Conservation (phyloP, 2,329 filamentous ascomycete species). For the Shiraia sp. region DNA sequence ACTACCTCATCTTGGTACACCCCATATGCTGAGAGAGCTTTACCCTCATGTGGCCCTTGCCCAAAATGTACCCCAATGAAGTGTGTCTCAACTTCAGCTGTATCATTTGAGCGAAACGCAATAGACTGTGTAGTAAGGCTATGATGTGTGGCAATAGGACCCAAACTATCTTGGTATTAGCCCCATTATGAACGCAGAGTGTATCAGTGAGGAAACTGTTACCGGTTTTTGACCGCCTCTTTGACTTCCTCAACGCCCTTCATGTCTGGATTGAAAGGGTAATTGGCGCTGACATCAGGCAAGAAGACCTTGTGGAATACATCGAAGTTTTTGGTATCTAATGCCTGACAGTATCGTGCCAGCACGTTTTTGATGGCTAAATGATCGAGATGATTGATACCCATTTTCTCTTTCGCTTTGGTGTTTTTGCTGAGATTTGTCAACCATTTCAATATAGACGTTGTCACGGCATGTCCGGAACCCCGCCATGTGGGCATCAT, state of each 20-base stretch:
- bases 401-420: slow-evolving; percentile 15
- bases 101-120: slow-evolving; percentile 30
- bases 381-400: slow-evolving; percentile 27
- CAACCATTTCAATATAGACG: not conserved
- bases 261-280: slow-evolving; percentile 43
- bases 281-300: slow-evolving; percentile 45
- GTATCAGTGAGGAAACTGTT: too few relatives aligned
- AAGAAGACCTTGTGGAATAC: slow-evolving; percentile 47
- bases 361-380: slow-evolving; percentile 49
- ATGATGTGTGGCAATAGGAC: slow-evolving; percentile 48
- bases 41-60: slow-evolving; percentile 47
- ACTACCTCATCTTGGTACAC: slow-evolving; percentile 47
- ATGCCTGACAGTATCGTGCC: slow-evolving; percentile 49
- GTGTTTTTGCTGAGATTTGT: not conserved
- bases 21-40: slow-evolving; percentile 48
- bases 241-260: slow-evolving; percentile 40
- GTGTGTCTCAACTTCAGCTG: slow-evolving; percentile 45
- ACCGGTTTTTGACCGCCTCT: slow-evolving; percentile 42
- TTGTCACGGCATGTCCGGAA: too few relatives aligned
- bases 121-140: slow-evolving; percentile 50
- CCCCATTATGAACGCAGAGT: too few relatives aligned
- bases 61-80: slow-evolving; percentile 51
- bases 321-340: slow-evolving; percentile 48
- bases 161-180: too few relatives aligned
- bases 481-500: too few relatives aligned